Evolutionary conservation across 352 stramenopile genomes (phyloP).

Genomic region (Phytophthora tubulina): DNA sequence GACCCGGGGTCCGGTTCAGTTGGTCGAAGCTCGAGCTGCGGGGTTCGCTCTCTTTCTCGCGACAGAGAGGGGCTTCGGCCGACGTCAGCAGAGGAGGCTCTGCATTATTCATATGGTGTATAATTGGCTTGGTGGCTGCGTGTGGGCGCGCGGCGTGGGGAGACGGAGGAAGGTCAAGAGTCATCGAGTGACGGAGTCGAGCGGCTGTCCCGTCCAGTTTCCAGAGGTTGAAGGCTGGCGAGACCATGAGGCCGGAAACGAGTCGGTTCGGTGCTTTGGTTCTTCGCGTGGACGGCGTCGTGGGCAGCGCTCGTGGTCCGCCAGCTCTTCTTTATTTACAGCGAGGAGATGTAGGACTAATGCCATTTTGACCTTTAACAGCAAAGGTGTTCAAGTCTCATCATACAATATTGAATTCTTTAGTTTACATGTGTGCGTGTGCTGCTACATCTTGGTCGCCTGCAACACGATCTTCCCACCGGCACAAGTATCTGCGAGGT

Average conservation of each 20-base stretch:
- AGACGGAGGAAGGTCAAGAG: conserved; percentile 28
- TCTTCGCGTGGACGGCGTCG: conserved; percentile 29
- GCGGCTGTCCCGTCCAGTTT: conserved; percentile 33
- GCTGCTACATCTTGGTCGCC: conserved; percentile 1
- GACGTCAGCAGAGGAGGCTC: conserved; percentile 35
- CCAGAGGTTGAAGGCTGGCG: conserved; percentile 30
- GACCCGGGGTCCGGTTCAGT: conserved; percentile 20
- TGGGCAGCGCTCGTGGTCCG: conserved; percentile 7
- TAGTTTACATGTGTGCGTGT: conserved; percentile 5
- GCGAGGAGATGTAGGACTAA: conserved; percentile 46
- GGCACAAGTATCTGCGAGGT: background rate
- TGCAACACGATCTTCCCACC: background rate
- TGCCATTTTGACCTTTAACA: conserved; percentile 46
- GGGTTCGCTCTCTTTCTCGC: conserved; percentile 21
- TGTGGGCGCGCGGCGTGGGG: conserved; percentile 12
- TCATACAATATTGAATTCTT: conserved; percentile 32
- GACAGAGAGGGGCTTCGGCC: conserved; percentile 26
- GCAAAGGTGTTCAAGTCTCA: conserved; percentile 31
- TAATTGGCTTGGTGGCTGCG: conserved; percentile 40
- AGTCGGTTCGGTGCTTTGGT: conserved; percentile 38
- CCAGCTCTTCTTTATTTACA: conserved; percentile 44
- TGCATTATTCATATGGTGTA: conserved; percentile 53
- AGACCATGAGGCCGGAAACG: conserved; percentile 15
- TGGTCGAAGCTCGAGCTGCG: conserved; percentile 29
- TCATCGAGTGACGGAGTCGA: conserved; percentile 40